A percentile compares a stretch with the other conserved stretches of the same genome.
Evolutionary conservation across 2,329 filamentous ascomycete genomes (phyloP).

Genomic region (Metarhizium brunneum): DNA sequence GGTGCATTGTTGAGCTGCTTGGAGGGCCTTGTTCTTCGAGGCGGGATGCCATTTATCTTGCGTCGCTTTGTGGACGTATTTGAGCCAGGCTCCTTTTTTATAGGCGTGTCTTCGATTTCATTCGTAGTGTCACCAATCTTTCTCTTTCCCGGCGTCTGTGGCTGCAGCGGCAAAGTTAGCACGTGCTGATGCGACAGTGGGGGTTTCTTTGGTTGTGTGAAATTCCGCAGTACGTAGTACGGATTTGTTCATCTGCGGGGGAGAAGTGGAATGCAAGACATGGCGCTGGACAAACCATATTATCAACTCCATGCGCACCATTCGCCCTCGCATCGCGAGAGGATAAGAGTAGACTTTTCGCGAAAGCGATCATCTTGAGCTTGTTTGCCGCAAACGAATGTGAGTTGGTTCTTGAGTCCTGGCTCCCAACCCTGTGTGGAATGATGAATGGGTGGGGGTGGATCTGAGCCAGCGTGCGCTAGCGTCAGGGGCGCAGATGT

Average conservation of each 20-base stretch:
- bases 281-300: neutral
- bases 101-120: neutral
- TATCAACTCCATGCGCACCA: neutral
- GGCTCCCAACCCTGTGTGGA: neutral
- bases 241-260: too few species aligned
- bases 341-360: neutral
- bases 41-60: neutral
- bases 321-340: neutral
- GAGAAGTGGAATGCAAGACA: too few species aligned
- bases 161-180: neutral
- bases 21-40: neutral
- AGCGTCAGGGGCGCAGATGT: too few species aligned
- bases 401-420: neutral
- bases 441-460: neutral
- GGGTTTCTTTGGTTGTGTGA: too few species aligned
- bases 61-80: neutral
- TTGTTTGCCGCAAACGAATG: neutral
- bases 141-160: neutral
- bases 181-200: neutral
- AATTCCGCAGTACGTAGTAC: too few species aligned
- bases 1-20: slow-evolving; percentile 1
- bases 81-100: neutral
- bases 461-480: too few species aligned
- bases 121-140: neutral
- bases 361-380: neutral